Conservation (phyloP, 1,284 basidiomycete genomes). For the Vanrija humicola region DNA sequence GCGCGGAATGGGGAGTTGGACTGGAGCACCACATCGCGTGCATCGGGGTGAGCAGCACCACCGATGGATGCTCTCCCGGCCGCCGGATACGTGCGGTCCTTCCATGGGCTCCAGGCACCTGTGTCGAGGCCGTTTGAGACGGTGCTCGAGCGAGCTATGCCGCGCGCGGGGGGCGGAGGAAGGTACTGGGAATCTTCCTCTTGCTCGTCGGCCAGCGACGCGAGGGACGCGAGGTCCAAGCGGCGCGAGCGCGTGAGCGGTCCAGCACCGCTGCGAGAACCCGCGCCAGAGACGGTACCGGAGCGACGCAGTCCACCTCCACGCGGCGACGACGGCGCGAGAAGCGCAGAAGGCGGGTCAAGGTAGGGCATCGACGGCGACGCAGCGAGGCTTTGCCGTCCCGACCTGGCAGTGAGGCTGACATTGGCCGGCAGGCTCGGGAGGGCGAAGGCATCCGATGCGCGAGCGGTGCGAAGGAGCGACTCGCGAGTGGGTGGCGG, state of each 20-base stretch:
- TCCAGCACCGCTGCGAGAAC: constrained; percentile 6
- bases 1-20: constrained; percentile 6
- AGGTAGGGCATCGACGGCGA: constrained; percentile 26
- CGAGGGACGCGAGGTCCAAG: constrained; percentile 21
- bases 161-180: background rate
- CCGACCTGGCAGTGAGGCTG: constrained; percentile 18
- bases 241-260: constrained; percentile 23
- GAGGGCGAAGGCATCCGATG: constrained; percentile 22
- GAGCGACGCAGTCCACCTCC: background rate
- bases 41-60: no score
- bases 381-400: constrained; percentile 2
- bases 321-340: constrained; percentile 21
- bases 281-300: background rate
- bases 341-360: constrained; percentile 30
- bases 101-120: constrained; percentile 38
- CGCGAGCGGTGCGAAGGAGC: background rate
- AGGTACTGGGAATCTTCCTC: background rate
- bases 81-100: constrained; percentile 3
- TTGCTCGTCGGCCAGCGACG: constrained; percentile 17
- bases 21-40: background rate
- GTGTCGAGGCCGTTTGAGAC: no score
- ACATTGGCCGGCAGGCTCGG: constrained; percentile 33
- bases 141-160: background rate
- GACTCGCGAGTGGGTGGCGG: background rate
- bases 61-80: no score